Evolutionary conservation across 208 protist species (phyloP).

Genomic region (Hexamita inflata): DNA sequence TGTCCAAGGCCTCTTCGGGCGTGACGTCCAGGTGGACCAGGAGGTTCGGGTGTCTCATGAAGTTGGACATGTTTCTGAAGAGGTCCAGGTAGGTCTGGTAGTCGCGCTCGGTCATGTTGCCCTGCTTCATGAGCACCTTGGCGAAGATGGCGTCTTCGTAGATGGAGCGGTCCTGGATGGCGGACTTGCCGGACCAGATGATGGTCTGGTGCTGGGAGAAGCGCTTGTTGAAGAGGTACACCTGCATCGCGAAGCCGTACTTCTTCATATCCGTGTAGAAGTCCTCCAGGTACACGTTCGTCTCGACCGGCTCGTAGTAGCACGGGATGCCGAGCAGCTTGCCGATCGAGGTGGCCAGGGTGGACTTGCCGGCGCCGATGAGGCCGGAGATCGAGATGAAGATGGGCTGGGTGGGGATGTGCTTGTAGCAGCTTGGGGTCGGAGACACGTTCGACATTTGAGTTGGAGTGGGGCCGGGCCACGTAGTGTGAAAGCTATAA

Average conservation of each 20-base stretch:
- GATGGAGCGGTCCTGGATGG: constrained; percentile 45
- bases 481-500: too few species aligned
- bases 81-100: constrained; percentile 44
- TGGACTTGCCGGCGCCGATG: constrained; percentile 49
- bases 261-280: constrained; percentile 47
- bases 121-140: constrained; percentile 33
- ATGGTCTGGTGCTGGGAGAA: constrained; percentile 51
- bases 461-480: too few species aligned
- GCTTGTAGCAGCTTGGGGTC: too few species aligned
- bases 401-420: too few species aligned
- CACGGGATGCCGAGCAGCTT: constrained; percentile 37
- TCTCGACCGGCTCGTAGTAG: constrained; percentile 47
- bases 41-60: constrained; percentile 46
- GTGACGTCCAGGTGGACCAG: constrained; percentile 49
- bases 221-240: constrained; percentile 48
- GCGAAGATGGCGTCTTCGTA: constrained; percentile 50
- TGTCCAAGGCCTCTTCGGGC: constrained; percentile 41
- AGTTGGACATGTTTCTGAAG: constrained; percentile 48
- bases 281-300: constrained; percentile 47
- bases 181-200: constrained; percentile 41
- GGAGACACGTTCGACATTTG: too few species aligned
- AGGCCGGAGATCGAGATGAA: constrained; percentile 44
- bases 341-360: constrained; percentile 33
- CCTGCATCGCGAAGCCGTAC: constrained; percentile 46
- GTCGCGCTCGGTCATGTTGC: constrained; percentile 42